A percentile compares a stretch with the other conserved stretches of the same genome.
phyloP scores from a whole-genome alignment of 148 eudicot genomes.

The Silene latifolia region DNA sequence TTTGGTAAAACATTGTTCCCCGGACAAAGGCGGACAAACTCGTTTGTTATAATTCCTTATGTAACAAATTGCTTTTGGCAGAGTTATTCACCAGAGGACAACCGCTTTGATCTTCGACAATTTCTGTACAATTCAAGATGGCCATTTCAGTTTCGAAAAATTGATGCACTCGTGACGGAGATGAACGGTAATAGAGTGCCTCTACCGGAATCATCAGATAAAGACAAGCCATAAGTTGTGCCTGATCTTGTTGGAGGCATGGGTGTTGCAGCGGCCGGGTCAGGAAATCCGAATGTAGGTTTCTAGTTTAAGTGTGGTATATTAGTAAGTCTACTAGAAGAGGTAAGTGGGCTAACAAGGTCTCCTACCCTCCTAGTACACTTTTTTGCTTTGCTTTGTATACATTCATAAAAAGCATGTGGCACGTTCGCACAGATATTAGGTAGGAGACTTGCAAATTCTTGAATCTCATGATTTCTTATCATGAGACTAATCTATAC shows the following conservation, averaged over 20 bases:
- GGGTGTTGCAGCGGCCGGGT: conserved; percentile 84
- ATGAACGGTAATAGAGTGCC: conserved; percentile 44
- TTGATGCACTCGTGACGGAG: conserved; percentile 68
- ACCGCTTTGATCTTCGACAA: conserved; percentile 91
- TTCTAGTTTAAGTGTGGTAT: conserved; percentile 22
- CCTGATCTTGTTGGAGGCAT: conserved; percentile 51
- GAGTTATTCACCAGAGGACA: conserved; percentile 97
- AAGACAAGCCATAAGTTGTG: conserved; percentile 24
- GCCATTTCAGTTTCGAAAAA: conserved; percentile 89
- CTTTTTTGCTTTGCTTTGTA: too few relatives aligned
- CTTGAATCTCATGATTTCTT: too few relatives aligned
- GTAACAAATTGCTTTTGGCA: conserved; percentile 24
- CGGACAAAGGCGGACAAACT: too few relatives aligned
- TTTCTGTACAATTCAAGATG: conserved; percentile 86
- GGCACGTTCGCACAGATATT: background rate
- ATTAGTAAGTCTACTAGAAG: background rate
- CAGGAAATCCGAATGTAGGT: conserved; percentile 78
- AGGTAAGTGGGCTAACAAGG: background rate
- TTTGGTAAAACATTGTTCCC: background rate
- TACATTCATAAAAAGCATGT: background rate
- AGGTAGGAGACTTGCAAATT: too few relatives aligned
- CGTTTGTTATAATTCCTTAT: background rate
- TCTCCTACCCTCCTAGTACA: too few relatives aligned
- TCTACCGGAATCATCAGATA: conserved; percentile 26
- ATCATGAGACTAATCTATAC: too few relatives aligned